Base-by-base conservation (phyloP, 331 rosid species). In the Saraca asoca region DNA sequence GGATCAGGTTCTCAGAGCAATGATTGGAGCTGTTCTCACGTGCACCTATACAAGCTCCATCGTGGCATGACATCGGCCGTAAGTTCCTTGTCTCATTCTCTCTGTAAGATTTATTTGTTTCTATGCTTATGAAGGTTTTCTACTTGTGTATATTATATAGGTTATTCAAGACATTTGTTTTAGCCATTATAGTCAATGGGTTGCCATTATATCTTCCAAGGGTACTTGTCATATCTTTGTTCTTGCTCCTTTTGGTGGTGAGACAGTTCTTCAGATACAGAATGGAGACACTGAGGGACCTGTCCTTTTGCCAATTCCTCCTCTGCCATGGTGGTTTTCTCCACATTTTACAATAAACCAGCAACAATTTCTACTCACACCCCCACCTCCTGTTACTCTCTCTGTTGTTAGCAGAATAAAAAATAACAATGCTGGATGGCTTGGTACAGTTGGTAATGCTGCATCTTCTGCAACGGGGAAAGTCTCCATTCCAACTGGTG, bases 61-160 rank as follows among this genome's bases (percentile, higher is more conserved):
- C 98, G 98, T 68, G 98, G 98, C 85, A 73, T 91, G 85, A 91
- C 98, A 60, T 80, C 96, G 53, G 96, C 96, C 78, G 98, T 91
- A 87, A 33, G 95, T 73, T 71, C 54, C 75, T 66, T 37, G 72
- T 64, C 71, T 61, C 58, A 51, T 29, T 69, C 19, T 74, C 54
- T 74, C 65, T 61, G 73, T 65, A 45, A 57, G 33, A 68, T 41
- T 51, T 66, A 70, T 55, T 35, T 50, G 34, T 73, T 79, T 57
- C 44, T 64, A 57, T 76, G 44, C 70, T 76, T 17, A 56, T 5
- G 41, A 62, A 67, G 69, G 76, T 24, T 71, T 65, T 60, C 9
- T 51, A 68, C n/a, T 67, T 79, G 62, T 75, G 58, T 62, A 59
- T 70, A 38, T 56, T 46, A 48, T 55, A 43, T 87, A 91, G 97